Evolutionary conservation across 331 rosid species (phyloP).

Genomic region (Phaseolus coccineus): DNA sequence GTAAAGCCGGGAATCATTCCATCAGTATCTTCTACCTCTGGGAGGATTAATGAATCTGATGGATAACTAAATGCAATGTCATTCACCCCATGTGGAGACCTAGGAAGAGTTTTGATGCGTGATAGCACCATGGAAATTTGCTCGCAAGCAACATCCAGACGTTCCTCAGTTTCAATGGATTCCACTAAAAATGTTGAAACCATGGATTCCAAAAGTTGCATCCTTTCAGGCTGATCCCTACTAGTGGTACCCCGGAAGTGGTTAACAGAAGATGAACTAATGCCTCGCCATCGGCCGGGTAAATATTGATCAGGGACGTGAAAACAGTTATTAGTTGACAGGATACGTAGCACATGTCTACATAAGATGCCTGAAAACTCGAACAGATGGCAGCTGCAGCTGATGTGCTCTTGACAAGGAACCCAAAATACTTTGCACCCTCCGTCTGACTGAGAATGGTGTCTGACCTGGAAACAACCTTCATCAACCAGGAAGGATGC

Average conservation of each 20-base stretch:
- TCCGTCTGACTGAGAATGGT: conserved; percentile 83
- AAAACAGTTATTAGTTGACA: conserved; percentile 84
- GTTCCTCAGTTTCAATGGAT: conserved; percentile 79
- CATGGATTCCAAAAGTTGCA: conserved; percentile 71
- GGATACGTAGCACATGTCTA: conserved; percentile 75
- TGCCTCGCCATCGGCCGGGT: conserved; percentile 69
- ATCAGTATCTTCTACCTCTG: conserved; percentile 73
- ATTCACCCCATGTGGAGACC: conserved; percentile 56
- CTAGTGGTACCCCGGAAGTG: conserved; percentile 49
- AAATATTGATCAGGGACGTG: conserved; percentile 81
- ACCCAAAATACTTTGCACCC: conserved; percentile 81
- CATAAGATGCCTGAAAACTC: conserved; percentile 85
- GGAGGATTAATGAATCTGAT: conserved; percentile 68
- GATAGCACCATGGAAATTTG: conserved; percentile 70
- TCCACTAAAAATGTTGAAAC: conserved; percentile 65
- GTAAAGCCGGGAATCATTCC: conserved; percentile 64
- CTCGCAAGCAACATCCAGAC: conserved; percentile 75
- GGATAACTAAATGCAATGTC: conserved; percentile 60
- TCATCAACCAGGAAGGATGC: conserved; percentile 79
- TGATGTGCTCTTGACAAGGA: conserved; percentile 83
- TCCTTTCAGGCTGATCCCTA: conserved; percentile 64
- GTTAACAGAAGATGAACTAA: conserved; percentile 50
- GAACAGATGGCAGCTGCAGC: conserved; percentile 82
- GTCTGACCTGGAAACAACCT: conserved; percentile 83
- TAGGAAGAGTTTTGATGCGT: conserved; percentile 70